Percentiles rank a stretch among this genome's conserved stretches.
Evolutionary conservation across 177 flowering plant species (phyloP).

Genomic region (Vitis hybrid): DNA sequence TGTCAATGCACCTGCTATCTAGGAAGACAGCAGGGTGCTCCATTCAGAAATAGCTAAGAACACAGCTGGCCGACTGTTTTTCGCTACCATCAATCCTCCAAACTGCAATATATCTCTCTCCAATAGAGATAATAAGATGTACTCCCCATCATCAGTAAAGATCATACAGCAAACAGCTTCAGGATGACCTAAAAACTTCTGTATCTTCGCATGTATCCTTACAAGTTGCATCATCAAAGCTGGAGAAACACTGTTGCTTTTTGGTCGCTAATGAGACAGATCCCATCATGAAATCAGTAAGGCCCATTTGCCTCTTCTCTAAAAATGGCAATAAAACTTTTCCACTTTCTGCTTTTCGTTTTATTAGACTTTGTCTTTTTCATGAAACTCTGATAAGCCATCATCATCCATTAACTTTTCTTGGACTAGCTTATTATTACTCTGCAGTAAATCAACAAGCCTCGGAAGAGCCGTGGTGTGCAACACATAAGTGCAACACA

Average conservation of each 20-base stretch:
- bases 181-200: no score
- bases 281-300: slow-evolving; percentile 51
- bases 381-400: slow-evolving; percentile 20
- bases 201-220: neutral
- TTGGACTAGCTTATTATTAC: slow-evolving; percentile 20
- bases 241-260: slow-evolving; percentile 15
- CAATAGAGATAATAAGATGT: no score
- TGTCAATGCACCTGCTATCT: no score
- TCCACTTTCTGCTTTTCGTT: slow-evolving; percentile 31
- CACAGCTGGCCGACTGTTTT: no score
- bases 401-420: slow-evolving; percentile 31
- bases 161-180: no score
- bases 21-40: no score
- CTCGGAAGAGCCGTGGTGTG: slow-evolving; percentile 73
- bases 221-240: slow-evolving; percentile 13
- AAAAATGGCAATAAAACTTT: slow-evolving; percentile 24
- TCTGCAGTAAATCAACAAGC: slow-evolving; percentile 63
- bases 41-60: no score
- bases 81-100: no score
- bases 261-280: slow-evolving; percentile 28
- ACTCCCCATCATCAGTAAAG: no score
- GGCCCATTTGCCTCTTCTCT: slow-evolving; percentile 60
- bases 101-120: no score
- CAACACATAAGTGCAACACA: slow-evolving; percentile 24
- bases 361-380: slow-evolving; percentile 27